These are phyloP conservation scores for Fraxinus platypoda DNA, from an alignment of 305 asterid genomes.

Conservation along the genomic window DNA sequence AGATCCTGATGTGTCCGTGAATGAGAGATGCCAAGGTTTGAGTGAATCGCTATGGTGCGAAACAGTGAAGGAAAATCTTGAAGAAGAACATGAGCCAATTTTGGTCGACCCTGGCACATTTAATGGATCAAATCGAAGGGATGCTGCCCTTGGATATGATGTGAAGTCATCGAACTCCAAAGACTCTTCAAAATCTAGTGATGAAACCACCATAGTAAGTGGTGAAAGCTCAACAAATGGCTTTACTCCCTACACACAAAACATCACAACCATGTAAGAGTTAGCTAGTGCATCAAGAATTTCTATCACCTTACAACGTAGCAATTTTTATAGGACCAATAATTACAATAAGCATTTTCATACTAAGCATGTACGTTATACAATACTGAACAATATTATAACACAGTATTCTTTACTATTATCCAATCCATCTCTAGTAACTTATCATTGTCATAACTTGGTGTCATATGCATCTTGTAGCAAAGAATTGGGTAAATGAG, in stretches of 20 bases:
- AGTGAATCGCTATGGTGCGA: conserved; percentile 78
- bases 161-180: conserved; percentile 54
- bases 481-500: conserved; percentile 18
- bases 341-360: background rate
- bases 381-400: background rate
- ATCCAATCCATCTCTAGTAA: background rate
- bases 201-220: conserved; percentile 45
- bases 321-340: background rate
- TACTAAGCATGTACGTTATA: background rate
- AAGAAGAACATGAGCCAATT: conserved; percentile 73
- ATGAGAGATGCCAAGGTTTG: conserved; percentile 83
- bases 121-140: conserved; percentile 63
- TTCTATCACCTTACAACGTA: background rate
- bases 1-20: conserved; percentile 53
- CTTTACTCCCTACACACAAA: conserved; percentile 60
- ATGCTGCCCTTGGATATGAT: conserved; percentile 64
- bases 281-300: background rate
- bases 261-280: background rate
- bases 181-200: conserved; percentile 73
- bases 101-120: conserved; percentile 42
- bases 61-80: conserved; percentile 84
- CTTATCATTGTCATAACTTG: no score
- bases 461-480: background rate
- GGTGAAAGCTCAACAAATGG: conserved; percentile 78
- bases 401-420: no score